Base-by-base conservation (phyloP, 352 stramenopile genomes). In the Globisporangium parvum region DNA sequence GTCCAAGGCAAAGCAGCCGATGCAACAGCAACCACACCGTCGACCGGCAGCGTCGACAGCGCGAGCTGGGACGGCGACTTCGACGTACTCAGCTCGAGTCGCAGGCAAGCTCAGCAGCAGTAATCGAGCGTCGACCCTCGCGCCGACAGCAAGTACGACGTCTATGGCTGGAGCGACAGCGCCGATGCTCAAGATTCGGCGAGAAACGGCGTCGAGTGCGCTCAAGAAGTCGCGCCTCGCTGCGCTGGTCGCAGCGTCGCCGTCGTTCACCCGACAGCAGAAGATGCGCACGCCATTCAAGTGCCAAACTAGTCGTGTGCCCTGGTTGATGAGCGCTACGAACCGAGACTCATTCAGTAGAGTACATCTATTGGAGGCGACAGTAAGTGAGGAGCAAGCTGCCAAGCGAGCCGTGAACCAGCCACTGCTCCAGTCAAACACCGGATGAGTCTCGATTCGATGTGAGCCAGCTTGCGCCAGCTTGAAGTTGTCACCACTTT, bases 201-300 rank as follows among this genome's bases (percentile, higher is more conserved):
- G 70, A 6, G 73, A 87, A 62, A 85, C 71, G 2, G 66, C 76
- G 20, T 85, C 73, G 17, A 85, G 71, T 33, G 57, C 66, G 20
- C 57, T 85, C 18, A 85, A 83, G 66, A 84, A 85, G 57, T 65
- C 69, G 54, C 52, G 70, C 5, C 35, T 67, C 24, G 35, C 47
- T n/a, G 28, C 51, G 40, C 52, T 55, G 44, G 14, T 31, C 12
- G 45, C 20, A 5, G 46, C 28, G 9, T 59, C 57, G 28, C 57
- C 57, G 4, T 59, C 49, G 42, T 49, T 63, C 0, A 39, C 31
- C 3, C 31, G 31, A 11, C 31, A 64, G 41, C 55, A 75, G 53
- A 64, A 73, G 51, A 62, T 62, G 31, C 63, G 63, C 55, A 66
- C 55, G 1, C 69, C 69, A 3, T 80, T 80, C 24, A 60, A 53